Evolutionary conservation across 768 basidiomycete genomes (phyloP).

Genomic region (Collybia sp.): DNA sequence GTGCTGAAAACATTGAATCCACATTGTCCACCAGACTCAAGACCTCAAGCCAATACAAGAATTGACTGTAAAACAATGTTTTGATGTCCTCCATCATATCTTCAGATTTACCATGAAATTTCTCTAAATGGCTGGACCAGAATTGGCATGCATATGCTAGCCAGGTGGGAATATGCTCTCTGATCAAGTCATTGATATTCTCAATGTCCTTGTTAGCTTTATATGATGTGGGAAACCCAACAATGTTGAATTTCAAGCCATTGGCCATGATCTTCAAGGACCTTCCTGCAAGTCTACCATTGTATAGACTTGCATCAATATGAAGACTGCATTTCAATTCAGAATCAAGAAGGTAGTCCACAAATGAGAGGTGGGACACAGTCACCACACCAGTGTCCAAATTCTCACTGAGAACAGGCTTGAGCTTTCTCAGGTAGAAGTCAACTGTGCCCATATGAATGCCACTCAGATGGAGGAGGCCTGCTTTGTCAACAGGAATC

Average conservation of each 20-base stretch:
- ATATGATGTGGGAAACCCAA: constrained; percentile 27
- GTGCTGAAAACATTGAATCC: constrained; percentile 4
- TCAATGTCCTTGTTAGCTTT: constrained; percentile 19
- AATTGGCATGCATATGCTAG: constrained; percentile 31
- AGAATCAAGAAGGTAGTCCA: neutral
- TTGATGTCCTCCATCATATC: neutral
- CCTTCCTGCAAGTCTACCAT: neutral
- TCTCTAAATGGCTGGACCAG: constrained; percentile 26
- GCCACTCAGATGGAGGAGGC: neutral
- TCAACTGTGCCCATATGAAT: too few species aligned
- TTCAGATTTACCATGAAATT: neutral
- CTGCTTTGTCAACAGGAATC: neutral
- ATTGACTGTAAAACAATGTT: constrained; percentile 4
- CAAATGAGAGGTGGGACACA: neutral
- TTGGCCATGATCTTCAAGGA: constrained; percentile 23
- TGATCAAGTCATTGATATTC: constrained; percentile 11
- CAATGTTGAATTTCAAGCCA: constrained; percentile 34
- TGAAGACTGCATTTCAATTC: neutral
- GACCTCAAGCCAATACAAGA: constrained; percentile 35
- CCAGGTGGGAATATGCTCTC: constrained; percentile 17
- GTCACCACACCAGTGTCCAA: neutral
- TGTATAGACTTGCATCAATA: neutral
- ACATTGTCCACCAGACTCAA: constrained; percentile 17
- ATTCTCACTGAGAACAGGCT: neutral
- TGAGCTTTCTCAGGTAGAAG: neutral